Evolutionary conservation across 2,329 filamentous ascomycete genomes (phyloP).

Genomic region (Zasmidium citrigriseum): DNA sequence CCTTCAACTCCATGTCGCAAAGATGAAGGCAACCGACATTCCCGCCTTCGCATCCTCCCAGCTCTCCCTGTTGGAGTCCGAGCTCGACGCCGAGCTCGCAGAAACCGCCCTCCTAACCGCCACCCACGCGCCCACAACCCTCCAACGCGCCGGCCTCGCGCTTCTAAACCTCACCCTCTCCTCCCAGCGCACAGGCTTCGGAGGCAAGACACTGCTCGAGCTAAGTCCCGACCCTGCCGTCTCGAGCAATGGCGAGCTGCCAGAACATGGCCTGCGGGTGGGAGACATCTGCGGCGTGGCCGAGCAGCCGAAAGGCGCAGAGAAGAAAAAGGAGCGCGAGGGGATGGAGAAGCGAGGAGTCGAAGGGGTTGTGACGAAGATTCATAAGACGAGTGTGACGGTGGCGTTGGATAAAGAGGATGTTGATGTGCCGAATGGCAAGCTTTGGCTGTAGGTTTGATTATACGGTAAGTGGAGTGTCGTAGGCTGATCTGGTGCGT

Average conservation of each 20-base stretch:
- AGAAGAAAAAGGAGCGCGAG: slow-evolving; percentile 71
- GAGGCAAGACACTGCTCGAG: slow-evolving; percentile 87
- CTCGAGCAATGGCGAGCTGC: slow-evolving; percentile 52
- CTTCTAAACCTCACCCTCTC: slow-evolving; percentile 73
- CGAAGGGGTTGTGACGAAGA: slow-evolving; percentile 69
- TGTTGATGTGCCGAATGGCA: slow-evolving; percentile 54
- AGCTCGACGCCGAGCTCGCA: slow-evolving; percentile 71
- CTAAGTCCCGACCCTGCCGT: slow-evolving; percentile 73
- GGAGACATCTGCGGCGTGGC: slow-evolving; percentile 78
- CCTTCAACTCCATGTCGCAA: neutral
- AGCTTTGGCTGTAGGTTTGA: slow-evolving; percentile 62
- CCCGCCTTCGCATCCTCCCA: slow-evolving; percentile 70
- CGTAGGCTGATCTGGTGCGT: slow-evolving; percentile 15
- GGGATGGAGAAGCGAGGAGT: slow-evolving; percentile 69
- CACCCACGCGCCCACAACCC: slow-evolving; percentile 65
- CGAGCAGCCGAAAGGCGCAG: slow-evolving; percentile 70
- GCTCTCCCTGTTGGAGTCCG: slow-evolving; percentile 67
- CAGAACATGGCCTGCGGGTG: slow-evolving; percentile 72
- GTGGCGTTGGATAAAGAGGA: slow-evolving; percentile 71
- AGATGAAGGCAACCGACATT: slow-evolving; percentile 50
- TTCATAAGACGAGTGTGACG: slow-evolving; percentile 59
- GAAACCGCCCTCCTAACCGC: slow-evolving; percentile 69
- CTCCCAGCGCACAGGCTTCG: slow-evolving; percentile 82
- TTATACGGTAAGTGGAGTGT: slow-evolving; percentile 20
- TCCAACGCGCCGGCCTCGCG: slow-evolving; percentile 77